Percentiles rank a stretch among this genome's conserved stretches.
Evolutionary conservation across 768 basidiomycete species (phyloP).

Genomic region (Lepiota brunneoincarnata): DNA sequence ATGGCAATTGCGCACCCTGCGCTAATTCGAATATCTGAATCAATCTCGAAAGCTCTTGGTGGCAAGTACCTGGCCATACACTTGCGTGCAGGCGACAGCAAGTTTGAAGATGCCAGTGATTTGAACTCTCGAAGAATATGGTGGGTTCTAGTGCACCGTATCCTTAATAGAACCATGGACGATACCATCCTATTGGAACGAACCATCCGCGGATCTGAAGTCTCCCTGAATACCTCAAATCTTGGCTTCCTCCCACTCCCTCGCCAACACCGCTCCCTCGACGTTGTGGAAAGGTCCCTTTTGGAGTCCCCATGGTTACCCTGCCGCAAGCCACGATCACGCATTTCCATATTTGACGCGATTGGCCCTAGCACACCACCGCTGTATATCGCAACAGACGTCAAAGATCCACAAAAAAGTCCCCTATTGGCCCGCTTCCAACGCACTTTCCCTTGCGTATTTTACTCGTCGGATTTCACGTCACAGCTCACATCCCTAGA

Average conservation of each 20-base stretch:
- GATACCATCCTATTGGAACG: conserved; percentile 25
- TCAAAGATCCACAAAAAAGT: conserved; percentile 20
- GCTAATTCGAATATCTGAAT: conserved; percentile 40
- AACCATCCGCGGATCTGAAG: conserved; percentile 5
- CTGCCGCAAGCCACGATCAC: conserved; percentile 12
- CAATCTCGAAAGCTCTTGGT: conserved; percentile 42
- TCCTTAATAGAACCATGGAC: conserved; percentile 39
- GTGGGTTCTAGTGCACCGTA: conserved; percentile 51
- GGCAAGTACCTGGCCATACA: conserved; percentile 60
- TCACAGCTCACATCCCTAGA: conserved; percentile 16
- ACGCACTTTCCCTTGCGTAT: conserved; percentile 25
- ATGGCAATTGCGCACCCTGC: conserved; percentile 58
- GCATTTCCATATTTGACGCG: no score
- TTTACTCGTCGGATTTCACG: conserved; percentile 23
- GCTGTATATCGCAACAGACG: conserved; percentile 24
- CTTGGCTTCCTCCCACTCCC: no score
- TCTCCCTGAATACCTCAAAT: neutral
- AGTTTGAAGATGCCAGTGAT: conserved; percentile 43
- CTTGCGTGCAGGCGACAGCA: conserved; percentile 67
- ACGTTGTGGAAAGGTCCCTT: neutral
- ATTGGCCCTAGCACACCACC: conserved; percentile 15
- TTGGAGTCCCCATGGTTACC: neutral
- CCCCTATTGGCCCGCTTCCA: conserved; percentile 22
- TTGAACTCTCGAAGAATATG: conserved; percentile 48
- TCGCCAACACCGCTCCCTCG: neutral